Evolutionary conservation across 495 filamentous ascomycete genomes (phyloP).

Genomic region (Talaromyces proteolyticus): DNA sequence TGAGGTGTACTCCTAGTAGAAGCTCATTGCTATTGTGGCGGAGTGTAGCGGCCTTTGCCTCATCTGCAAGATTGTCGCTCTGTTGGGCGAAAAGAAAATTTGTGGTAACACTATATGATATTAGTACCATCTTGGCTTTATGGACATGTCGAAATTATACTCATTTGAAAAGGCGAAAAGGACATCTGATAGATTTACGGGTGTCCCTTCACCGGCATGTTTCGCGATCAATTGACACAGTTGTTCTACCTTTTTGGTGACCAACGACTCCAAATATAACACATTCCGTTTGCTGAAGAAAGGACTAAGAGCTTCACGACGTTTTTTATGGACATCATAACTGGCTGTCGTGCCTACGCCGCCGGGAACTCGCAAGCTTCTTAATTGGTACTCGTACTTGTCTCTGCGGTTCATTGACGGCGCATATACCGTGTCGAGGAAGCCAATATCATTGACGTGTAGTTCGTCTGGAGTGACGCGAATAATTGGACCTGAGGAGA

Average conservation of each 20-base stretch:
- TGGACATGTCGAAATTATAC: conserved; percentile 10
- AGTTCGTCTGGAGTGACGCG: conserved; percentile 32
- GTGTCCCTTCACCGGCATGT: conserved; percentile 21
- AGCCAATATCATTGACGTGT: conserved; percentile 24
- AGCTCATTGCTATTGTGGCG: conserved; percentile 28
- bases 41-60: conserved; percentile 21
- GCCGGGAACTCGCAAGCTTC: conserved; percentile 10
- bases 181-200: conserved; percentile 32
- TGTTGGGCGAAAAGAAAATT: conserved; percentile 33
- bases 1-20: conserved; percentile 28
- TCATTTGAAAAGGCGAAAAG: conserved; percentile 28
- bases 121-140: conserved; percentile 15
- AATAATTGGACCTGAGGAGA: conserved; percentile 25
- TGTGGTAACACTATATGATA: conserved; percentile 23
- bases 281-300: conserved; percentile 32
- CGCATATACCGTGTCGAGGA: conserved; percentile 23
- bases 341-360: conserved; percentile 18
- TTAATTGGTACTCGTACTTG: conserved; percentile 18
- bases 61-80: conserved; percentile 24
- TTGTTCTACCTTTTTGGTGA: conserved; percentile 27
- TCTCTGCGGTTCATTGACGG: conserved; percentile 11
- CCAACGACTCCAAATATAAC: conserved; percentile 19
- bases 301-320: conserved; percentile 26
- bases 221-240: conserved; percentile 20
- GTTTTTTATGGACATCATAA: conserved; percentile 24